These are phyloP conservation scores for Xylaria sp. DNA, from an alignment of 2,329 filamentous ascomycete genomes.

Conservation along the genomic window DNA sequence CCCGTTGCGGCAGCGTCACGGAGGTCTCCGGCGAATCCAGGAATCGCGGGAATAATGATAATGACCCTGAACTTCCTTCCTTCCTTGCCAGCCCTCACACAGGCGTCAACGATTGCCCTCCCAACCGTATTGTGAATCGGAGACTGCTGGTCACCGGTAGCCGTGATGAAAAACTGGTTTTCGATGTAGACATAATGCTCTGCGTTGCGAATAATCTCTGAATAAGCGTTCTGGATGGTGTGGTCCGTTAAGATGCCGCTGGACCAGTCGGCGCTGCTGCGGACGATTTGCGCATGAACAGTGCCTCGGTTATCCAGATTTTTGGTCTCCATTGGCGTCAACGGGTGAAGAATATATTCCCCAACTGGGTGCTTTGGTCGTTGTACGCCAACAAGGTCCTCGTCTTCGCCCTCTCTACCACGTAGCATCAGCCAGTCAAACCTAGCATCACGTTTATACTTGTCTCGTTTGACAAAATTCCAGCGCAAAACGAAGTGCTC, in stretches of 20 bases:
- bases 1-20: constrained; percentile 80
- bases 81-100: constrained; percentile 79
- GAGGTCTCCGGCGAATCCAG: constrained; percentile 91
- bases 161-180: constrained; percentile 98
- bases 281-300: constrained; percentile 81
- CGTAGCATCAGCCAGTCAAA: constrained; percentile 86
- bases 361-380: constrained; percentile 87
- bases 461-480: constrained; percentile 97
- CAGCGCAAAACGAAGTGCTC: constrained; percentile 93
- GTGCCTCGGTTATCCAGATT: constrained; percentile 67
- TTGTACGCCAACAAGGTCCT: constrained; percentile 87
- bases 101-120: constrained; percentile 85
- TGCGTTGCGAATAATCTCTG: constrained; percentile 81
- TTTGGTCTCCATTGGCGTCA: constrained; percentile 70
- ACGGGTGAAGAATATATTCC: constrained; percentile 80
- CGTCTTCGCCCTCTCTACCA: constrained; percentile 74
- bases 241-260: constrained; percentile 85
- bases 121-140: constrained; percentile 90
- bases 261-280: constrained; percentile 91
- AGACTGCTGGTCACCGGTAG: constrained; percentile 83
- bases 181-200: constrained; percentile 97
- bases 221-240: constrained; percentile 86
- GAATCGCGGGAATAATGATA: constrained; percentile 85
- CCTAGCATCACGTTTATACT: constrained; percentile 85
- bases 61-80: constrained; percentile 89